phyloP scores from a whole-genome alignment of 768 basidiomycete species.

The Chlorophyllum brunneum region DNA sequence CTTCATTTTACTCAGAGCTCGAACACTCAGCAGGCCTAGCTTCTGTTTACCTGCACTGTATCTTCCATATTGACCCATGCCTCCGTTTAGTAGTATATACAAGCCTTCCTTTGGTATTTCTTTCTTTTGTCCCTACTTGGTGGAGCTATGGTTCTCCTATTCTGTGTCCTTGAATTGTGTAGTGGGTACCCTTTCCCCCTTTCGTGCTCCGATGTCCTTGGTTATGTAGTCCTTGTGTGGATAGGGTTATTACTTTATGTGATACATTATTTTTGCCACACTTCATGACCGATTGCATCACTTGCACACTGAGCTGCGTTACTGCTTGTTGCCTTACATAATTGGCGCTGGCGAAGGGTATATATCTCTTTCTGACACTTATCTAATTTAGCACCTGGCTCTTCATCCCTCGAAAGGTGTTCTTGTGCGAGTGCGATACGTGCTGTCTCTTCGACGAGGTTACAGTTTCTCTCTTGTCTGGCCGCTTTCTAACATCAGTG shows the following conservation, averaged over 20 bases:
- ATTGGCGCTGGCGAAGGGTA: conserved; percentile 3
- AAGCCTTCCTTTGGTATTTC: not conserved
- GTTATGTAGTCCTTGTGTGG: conserved; percentile 5
- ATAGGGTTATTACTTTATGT: conserved; percentile 12
- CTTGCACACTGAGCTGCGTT: not conserved
- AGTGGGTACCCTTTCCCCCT: not conserved
- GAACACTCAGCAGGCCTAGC: not conserved
- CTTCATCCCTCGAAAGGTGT: not conserved
- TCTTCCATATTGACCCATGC: not conserved
- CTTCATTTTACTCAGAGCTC: not conserved
- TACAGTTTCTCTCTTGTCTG: conserved; percentile 2
- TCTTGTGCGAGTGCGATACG: not conserved
- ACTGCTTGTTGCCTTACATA: not conserved
- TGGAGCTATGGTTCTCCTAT: conserved; percentile 12
- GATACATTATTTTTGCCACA: conserved; percentile 1
- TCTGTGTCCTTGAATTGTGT: not conserved
- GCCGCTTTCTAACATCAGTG: not conserved
- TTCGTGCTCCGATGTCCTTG: too few species aligned
- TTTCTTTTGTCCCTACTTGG: not conserved
- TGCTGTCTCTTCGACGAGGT: not conserved
- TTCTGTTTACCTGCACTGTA: too few species aligned
- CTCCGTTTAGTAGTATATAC: not conserved
- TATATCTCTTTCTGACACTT: not conserved
- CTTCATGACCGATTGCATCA: not conserved
- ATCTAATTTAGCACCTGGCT: conserved; percentile 5